Conservation (phyloP, 1,284 basidiomycete species). For the Caloboletus firmus region DNA sequence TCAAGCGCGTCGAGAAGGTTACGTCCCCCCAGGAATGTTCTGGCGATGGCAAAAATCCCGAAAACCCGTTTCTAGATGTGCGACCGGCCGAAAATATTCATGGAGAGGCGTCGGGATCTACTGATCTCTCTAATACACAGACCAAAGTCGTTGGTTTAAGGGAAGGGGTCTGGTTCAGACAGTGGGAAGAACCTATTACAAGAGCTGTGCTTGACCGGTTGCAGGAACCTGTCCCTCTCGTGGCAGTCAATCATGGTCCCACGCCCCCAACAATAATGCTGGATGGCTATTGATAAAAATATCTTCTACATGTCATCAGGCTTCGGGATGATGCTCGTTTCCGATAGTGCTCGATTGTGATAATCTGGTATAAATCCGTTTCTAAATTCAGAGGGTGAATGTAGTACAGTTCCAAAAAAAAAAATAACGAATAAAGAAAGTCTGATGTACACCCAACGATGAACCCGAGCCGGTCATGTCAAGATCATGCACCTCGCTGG, state of each 20-base stretch:
- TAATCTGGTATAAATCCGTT: conserved; percentile 8
- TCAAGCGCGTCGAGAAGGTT: conserved; percentile 48
- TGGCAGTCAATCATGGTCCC: conserved; percentile 16
- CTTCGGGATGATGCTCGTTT: not conserved
- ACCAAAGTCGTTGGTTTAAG: conserved; percentile 52
- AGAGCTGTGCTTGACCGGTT: conserved; percentile 46
- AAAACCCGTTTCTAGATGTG: conserved; percentile 16
- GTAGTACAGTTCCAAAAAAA: conserved; percentile 14
- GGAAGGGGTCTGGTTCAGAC: conserved; percentile 76
- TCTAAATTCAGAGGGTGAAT: not conserved
- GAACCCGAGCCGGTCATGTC: not conserved
- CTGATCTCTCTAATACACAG: conserved; percentile 30
- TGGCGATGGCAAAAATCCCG: conserved; percentile 7
- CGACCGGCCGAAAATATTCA: conserved; percentile 23
- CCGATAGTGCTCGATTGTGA: not conserved
- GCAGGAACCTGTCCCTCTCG: conserved; percentile 30
- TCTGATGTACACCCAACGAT: not conserved
- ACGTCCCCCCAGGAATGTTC: conserved; percentile 30
- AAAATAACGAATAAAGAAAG: conserved; percentile 26
- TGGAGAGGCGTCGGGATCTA: conserved; percentile 12
- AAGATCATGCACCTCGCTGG: not conserved
- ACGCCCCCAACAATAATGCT: conserved; percentile 19
- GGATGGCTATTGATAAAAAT: conserved; percentile 36
- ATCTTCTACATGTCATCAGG: not conserved
- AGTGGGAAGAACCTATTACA: conserved; percentile 69